Conservation (phyloP, 352 stramenopile genomes). For the Thalassiosira hispida region DNA sequence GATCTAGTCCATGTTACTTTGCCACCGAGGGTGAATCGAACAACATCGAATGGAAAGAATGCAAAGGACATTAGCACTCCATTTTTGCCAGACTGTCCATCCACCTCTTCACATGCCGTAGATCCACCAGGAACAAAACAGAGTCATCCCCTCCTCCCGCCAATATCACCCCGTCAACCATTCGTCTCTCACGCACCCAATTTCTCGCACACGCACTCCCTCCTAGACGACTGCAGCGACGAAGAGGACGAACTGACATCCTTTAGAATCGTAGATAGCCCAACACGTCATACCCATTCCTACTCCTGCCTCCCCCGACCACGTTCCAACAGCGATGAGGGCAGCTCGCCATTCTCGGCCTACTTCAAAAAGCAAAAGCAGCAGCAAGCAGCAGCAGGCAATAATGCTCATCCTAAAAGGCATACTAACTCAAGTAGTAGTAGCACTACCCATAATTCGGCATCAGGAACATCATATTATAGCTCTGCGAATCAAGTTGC, state of each 20-base stretch:
- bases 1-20: slow-evolving; percentile 10
- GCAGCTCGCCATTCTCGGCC: slow-evolving; percentile 4
- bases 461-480: not conserved
- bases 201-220: slow-evolving; percentile 44
- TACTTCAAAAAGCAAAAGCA: slow-evolving; percentile 32
- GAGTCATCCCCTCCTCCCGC: not conserved
- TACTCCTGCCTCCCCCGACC: slow-evolving; percentile 42
- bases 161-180: too few species aligned
- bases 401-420: too few species aligned
- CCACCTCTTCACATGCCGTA: not conserved
- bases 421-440: too few species aligned
- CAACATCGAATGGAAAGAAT: not conserved
- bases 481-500: slow-evolving; percentile 12
- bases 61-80: slow-evolving; percentile 2
- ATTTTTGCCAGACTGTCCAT: slow-evolving; percentile 9
- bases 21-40: slow-evolving; percentile 42
- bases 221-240: slow-evolving; percentile 61
- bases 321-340: not conserved
- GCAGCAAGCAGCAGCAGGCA: too few species aligned
- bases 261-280: slow-evolving; percentile 40
- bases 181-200: too few species aligned
- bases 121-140: not conserved
- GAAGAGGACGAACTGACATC: slow-evolving; percentile 41
- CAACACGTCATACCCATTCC: slow-evolving; percentile 22
- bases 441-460: slow-evolving; percentile 2